These are phyloP conservation scores for Sporisorium exsertum DNA, from an alignment of 1,284 basidiomycete genomes.

Conservation along the genomic window DNA sequence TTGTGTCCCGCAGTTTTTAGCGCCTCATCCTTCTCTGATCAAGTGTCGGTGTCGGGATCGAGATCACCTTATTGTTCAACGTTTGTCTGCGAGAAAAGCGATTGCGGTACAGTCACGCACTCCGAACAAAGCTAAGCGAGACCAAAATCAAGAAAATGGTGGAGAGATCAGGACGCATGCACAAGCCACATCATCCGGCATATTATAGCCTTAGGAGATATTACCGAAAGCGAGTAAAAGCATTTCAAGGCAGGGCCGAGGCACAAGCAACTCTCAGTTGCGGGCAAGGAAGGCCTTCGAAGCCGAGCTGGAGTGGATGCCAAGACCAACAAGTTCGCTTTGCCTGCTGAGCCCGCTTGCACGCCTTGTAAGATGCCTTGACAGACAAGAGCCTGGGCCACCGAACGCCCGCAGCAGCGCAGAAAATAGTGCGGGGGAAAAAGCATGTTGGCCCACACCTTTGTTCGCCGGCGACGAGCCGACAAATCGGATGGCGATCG, in stretches of 20 bases:
- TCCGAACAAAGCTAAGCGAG: neutral
- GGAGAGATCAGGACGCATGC: neutral
- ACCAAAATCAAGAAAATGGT: neutral
- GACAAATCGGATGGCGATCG: neutral
- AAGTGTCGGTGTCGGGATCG: neutral
- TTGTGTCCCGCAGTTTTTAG: no score
- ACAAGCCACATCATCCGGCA: slow-evolving; percentile 1
- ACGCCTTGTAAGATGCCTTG: no score
- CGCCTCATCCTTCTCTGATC: neutral
- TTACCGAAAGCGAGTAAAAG: no score
- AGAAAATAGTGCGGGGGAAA: slow-evolving; percentile 1
- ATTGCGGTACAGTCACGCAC: slow-evolving; percentile 24
- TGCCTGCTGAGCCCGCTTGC: no score
- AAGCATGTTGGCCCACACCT: no score
- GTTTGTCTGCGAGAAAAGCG: neutral
- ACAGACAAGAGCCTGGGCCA: neutral
- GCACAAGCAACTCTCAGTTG: no score
- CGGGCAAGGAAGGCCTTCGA: no score
- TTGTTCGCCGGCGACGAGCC: neutral
- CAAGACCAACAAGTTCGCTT: no score
- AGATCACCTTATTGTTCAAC: neutral
- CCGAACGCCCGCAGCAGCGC: no score
- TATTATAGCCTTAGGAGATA: no score
- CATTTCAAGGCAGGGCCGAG: no score
- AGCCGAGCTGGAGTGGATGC: no score